Evolutionary conservation across 257 asterid species (phyloP).

Genomic region (Cruciata laevipes): DNA sequence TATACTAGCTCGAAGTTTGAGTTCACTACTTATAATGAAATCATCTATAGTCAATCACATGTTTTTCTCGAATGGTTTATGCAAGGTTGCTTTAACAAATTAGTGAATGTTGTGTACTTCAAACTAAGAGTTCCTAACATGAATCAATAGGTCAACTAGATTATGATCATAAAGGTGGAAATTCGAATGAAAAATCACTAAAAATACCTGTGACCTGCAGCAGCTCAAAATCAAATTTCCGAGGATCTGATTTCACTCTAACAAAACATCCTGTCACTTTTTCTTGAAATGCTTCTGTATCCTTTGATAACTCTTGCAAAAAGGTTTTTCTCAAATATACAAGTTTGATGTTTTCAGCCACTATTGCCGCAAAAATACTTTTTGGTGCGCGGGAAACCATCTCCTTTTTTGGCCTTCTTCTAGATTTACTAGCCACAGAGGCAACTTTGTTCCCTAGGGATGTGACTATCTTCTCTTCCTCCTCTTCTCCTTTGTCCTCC

Average conservation of each 20-base stretch:
- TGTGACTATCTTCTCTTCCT: conserved; percentile 38
- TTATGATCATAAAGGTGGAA: neutral
- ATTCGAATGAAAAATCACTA: neutral
- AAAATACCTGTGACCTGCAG: conserved; percentile 71
- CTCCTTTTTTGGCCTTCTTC: conserved; percentile 25
- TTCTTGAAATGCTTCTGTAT: conserved; percentile 50
- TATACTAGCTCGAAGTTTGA: too few species aligned
- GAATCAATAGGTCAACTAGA: neutral
- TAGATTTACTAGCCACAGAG: conserved; percentile 22
- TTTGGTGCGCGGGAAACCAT: conserved; percentile 18
- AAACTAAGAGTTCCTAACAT: neutral
- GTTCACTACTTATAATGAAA: too few species aligned
- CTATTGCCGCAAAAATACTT: conserved; percentile 50
- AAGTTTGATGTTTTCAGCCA: conserved; percentile 59
- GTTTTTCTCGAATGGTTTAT: neutral
- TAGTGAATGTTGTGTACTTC: neutral
- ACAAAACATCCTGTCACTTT: conserved; percentile 71
- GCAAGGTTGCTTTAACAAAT: neutral
- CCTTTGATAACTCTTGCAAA: conserved; percentile 44
- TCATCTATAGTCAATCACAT: too few species aligned
- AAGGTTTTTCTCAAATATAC: conserved; percentile 66
- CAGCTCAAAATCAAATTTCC: conserved; percentile 45
- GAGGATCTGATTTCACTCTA: conserved; percentile 45
- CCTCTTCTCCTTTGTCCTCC: conserved; percentile 3
- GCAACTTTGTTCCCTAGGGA: conserved; percentile 15